phyloP scores from a whole-genome alignment of 495 filamentous ascomycete genomes.

The Penicillium flavigenum region DNA sequence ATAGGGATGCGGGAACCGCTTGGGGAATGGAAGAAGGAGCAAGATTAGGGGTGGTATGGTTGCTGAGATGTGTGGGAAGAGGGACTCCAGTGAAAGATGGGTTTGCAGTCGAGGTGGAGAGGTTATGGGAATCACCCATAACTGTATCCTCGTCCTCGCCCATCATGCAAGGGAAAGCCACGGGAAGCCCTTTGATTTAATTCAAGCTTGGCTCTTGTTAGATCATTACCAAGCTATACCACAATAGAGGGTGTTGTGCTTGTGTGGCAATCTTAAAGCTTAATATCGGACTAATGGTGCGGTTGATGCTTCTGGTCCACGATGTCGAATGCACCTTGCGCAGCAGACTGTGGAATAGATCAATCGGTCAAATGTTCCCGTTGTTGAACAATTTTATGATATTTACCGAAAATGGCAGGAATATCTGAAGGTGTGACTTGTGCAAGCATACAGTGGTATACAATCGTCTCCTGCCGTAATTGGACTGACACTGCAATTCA shows the following conservation, averaged over 20 bases:
- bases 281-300: background rate
- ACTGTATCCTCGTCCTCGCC: constrained; percentile 43
- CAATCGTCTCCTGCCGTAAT: constrained; percentile 6
- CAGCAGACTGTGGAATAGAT: background rate
- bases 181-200: constrained; percentile 6
- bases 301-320: constrained; percentile 1
- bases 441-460: constrained; percentile 7
- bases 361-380: constrained; percentile 3
- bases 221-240: constrained; percentile 22
- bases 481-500: background rate
- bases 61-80: constrained; percentile 19
- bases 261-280: background rate
- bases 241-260: background rate
- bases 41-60: constrained; percentile 26
- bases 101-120: constrained; percentile 21
- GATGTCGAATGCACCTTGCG: background rate
- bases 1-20: constrained; percentile 10
- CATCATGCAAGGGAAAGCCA: constrained; percentile 21
- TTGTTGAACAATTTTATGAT: background rate
- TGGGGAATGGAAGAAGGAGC: constrained; percentile 30
- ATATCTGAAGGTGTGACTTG: background rate
- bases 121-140: constrained; percentile 37
- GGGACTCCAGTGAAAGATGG: constrained; percentile 17
- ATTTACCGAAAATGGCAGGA: background rate
- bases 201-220: constrained; percentile 14